phyloP scores from a whole-genome alignment of 441 rosid genomes.

The Euphorbia schlechtendalii region DNA sequence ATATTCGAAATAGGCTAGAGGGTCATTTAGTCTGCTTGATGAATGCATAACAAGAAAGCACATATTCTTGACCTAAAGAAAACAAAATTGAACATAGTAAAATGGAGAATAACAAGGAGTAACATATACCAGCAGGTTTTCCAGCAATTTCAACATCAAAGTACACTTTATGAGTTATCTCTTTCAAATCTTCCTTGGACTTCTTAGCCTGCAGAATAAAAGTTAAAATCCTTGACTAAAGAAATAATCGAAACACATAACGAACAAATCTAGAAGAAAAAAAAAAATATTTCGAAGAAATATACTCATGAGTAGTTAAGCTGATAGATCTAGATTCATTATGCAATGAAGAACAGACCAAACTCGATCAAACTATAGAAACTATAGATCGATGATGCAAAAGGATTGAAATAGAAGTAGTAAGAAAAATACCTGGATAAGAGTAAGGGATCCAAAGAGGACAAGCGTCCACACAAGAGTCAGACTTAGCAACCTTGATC shows the following conservation, averaged over 20 bases:
- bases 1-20: not conserved
- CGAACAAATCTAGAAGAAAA: not conserved
- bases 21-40: not conserved
- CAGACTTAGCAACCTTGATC: slow-evolving; percentile 36
- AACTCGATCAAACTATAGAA: not conserved
- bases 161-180: slow-evolving; percentile 72
- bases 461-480: slow-evolving; percentile 47
- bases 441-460: slow-evolving; percentile 53
- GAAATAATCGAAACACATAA: not conserved
- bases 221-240: not conserved
- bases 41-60: not conserved
- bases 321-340: not conserved
- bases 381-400: not conserved
- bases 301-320: not conserved
- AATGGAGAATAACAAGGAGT: not conserved
- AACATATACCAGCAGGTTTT: slow-evolving; percentile 53
- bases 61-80: not conserved
- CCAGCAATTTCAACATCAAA: slow-evolving; percentile 86
- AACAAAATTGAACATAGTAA: not conserved
- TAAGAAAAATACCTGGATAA: slow-evolving; percentile 46
- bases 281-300: not conserved
- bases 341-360: not conserved
- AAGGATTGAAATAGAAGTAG: not conserved
- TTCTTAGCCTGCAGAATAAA: slow-evolving; percentile 30
- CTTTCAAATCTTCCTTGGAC: slow-evolving; percentile 41